Evolutionary conservation across 176 grass and related monocot genomes (phyloP).

Genomic region (Carex scoparia): DNA sequence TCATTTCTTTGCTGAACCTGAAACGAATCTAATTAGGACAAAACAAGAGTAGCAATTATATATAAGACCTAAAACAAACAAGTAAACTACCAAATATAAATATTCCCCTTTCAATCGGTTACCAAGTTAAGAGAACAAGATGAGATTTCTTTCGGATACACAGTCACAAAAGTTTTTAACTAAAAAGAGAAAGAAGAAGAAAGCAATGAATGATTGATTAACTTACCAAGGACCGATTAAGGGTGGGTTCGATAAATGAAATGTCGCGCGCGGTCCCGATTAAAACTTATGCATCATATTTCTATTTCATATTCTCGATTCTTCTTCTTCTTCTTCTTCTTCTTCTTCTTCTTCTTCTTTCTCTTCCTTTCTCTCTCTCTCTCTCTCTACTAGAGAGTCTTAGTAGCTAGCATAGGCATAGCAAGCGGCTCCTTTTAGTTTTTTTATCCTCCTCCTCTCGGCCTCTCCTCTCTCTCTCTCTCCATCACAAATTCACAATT

Average conservation of each 20-base stretch:
- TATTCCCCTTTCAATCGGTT: neutral
- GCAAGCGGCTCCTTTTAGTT: conserved; percentile 18
- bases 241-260: neutral
- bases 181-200: neutral
- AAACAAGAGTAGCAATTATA: neutral
- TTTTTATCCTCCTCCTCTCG: conserved; percentile 9
- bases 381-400: neutral
- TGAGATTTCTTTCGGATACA: conserved; percentile 28
- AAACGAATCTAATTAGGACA: neutral
- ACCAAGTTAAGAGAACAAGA: conserved; percentile 3
- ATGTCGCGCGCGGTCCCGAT: conserved; percentile 1
- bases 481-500: neutral
- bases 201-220: neutral
- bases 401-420: neutral
- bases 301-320: neutral
- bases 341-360: neutral
- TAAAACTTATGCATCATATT: neutral
- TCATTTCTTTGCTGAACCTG: no score
- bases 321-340: neutral
- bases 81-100: neutral
- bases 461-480: neutral
- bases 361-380: neutral
- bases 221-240: neutral
- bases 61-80: neutral
- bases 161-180: conserved; percentile 17